Evolutionary conservation across 1,284 basidiomycete species (phyloP).

Genomic region (Athelia psychrophila): DNA sequence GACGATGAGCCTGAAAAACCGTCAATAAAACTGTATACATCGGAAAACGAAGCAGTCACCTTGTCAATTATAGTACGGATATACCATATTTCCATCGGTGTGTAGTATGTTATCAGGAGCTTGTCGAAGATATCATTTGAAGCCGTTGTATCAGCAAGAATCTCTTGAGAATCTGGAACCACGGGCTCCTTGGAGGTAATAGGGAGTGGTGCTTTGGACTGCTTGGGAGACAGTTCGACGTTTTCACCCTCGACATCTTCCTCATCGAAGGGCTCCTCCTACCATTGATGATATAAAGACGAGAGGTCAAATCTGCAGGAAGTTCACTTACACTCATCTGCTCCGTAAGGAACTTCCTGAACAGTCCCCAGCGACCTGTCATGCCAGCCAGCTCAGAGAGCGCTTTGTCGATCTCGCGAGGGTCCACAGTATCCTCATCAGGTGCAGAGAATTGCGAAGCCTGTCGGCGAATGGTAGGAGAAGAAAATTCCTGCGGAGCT

Average conservation of each 20-base stretch:
- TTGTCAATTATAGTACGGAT: constrained; percentile 86
- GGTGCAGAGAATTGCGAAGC: constrained; percentile 25
- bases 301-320: constrained; percentile 5
- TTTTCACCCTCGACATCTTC: constrained; percentile 12
- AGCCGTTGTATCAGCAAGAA: constrained; percentile 46
- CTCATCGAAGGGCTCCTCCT: constrained; percentile 12
- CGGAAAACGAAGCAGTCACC: constrained; percentile 36
- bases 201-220: neutral
- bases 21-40: neutral
- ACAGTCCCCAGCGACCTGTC: constrained; percentile 89
- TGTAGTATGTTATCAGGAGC: constrained; percentile 75
- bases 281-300: neutral
- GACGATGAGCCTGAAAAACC: constrained; percentile 58
- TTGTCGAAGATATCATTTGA: constrained; percentile 66
- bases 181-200: neutral
- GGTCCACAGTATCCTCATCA: constrained; percentile 77
- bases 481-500: constrained; percentile 35
- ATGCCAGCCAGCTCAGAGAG: constrained; percentile 87
- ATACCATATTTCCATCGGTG: constrained; percentile 93
- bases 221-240: constrained; percentile 6
- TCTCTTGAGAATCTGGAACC: constrained; percentile 14
- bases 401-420: constrained; percentile 87
- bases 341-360: constrained; percentile 83
- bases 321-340: constrained; percentile 51
- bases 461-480: constrained; percentile 35